phyloP scores from a whole-genome alignment of 2,329 filamentous ascomycete genomes.

The Phialemoniopsis sp. region DNA sequence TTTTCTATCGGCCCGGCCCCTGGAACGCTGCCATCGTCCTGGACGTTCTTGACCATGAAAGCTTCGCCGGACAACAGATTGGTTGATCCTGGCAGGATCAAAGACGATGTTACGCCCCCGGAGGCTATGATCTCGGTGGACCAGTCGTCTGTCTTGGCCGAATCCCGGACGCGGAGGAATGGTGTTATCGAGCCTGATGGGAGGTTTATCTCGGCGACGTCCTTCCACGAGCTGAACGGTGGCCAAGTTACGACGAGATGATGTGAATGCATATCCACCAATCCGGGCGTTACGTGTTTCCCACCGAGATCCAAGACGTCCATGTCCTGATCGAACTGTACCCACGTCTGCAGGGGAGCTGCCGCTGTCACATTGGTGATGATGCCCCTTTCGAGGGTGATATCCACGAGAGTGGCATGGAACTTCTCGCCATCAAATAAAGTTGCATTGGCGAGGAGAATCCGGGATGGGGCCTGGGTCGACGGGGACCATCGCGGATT shows the following conservation, averaged over 20 bases:
- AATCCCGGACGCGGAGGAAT: slow-evolving; percentile 30
- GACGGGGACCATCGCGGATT: too few species aligned
- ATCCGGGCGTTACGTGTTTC: slow-evolving; percentile 38
- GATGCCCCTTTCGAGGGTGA: too few species aligned
- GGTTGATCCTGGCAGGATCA: slow-evolving; percentile 37
- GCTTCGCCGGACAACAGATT: slow-evolving; percentile 43
- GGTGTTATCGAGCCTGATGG: slow-evolving; percentile 29
- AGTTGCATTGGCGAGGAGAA: too few species aligned
- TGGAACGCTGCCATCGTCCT: slow-evolving; percentile 23
- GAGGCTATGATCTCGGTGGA: slow-evolving; percentile 31
- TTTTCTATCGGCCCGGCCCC: slow-evolving; percentile 33
- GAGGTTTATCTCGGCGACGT: slow-evolving; percentile 29
- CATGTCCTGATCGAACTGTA: too few species aligned
- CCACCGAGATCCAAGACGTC: too few species aligned
- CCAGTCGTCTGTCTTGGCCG: slow-evolving; percentile 34
- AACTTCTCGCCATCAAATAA: too few species aligned
- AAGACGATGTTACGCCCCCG: slow-evolving; percentile 37
- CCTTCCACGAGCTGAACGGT: slow-evolving; percentile 18
- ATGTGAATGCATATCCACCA: slow-evolving; percentile 43
- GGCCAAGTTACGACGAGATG: slow-evolving; percentile 30
- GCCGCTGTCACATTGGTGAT: too few species aligned
- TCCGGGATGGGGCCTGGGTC: too few species aligned
- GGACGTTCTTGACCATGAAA: slow-evolving; percentile 32
- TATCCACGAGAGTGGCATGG: too few species aligned
- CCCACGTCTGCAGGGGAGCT: too few species aligned